Conservation (phyloP, 1,284 basidiomycete species). For the Earliella scabrosa region DNA sequence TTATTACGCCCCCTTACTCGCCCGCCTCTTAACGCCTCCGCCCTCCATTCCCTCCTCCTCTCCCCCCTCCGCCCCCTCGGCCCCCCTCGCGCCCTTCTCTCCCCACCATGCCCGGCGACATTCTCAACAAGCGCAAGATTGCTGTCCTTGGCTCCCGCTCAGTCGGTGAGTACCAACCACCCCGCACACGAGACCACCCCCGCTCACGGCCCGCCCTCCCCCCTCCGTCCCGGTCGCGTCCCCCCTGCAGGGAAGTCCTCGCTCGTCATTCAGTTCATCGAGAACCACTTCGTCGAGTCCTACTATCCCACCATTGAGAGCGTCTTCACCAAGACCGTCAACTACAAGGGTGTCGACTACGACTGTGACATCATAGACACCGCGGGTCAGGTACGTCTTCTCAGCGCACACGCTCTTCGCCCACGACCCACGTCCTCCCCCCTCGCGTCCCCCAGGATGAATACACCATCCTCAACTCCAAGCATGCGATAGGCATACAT, state of each 20-base stretch:
- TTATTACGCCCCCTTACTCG: slow-evolving; percentile 11
- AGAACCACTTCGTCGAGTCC: slow-evolving; percentile 72
- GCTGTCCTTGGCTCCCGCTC: slow-evolving; percentile 81
- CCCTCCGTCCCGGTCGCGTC: slow-evolving; percentile 8
- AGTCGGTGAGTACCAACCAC: slow-evolving; percentile 61
- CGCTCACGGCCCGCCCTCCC: slow-evolving; percentile 11
- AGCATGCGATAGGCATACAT: slow-evolving; percentile 84
- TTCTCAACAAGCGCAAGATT: slow-evolving; percentile 83
- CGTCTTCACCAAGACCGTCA: slow-evolving; percentile 86
- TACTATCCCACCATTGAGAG: slow-evolving; percentile 97
- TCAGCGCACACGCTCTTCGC: not conserved
- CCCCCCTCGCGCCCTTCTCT: slow-evolving; percentile 19
- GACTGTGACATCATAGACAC: slow-evolving; percentile 99
- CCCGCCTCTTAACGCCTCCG: slow-evolving; percentile 3
- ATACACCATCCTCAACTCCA: slow-evolving; percentile 82
- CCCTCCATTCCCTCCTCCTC: not conserved
- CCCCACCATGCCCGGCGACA: slow-evolving; percentile 54
- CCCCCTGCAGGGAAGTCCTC: slow-evolving; percentile 73
- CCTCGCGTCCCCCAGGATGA: slow-evolving; percentile 62
- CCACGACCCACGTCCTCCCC: not conserved
- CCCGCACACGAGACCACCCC: slow-evolving; percentile 23
- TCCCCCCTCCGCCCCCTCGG: slow-evolving; percentile 15
- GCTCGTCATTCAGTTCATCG: slow-evolving; percentile 75
- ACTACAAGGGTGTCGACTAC: slow-evolving; percentile 85
- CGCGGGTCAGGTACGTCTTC: slow-evolving; percentile 80